phyloP scores from a whole-genome alignment of 2,329 filamentous ascomycete genomes.

The Mycocentrospora acerina region DNA sequence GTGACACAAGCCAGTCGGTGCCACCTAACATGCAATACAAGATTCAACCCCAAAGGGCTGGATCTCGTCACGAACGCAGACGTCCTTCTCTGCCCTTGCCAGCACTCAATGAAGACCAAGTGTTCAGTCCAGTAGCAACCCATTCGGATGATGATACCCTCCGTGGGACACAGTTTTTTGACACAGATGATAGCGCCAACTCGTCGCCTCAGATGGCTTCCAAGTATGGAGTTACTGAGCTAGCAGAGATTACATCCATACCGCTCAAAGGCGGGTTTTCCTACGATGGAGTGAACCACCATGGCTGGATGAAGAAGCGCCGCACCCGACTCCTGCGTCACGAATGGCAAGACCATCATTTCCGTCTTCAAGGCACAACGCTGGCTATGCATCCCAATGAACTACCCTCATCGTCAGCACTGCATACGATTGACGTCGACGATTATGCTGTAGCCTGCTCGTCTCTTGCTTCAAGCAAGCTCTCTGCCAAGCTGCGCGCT shows the following conservation, averaged over 20 bases:
- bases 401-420: conserved; percentile 60
- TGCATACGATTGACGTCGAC: conserved; percentile 83
- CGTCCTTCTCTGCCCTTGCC: conserved; percentile 72
- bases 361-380: conserved; percentile 68
- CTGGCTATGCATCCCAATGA: conserved; percentile 67
- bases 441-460: conserved; percentile 88
- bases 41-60: conserved; percentile 50
- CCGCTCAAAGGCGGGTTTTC: conserved; percentile 36
- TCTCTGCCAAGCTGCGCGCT: conserved; percentile 83
- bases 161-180: conserved; percentile 37
- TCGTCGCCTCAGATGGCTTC: conserved; percentile 36
- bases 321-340: conserved; percentile 85
- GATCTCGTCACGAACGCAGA: conserved; percentile 50
- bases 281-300: conserved; percentile 63
- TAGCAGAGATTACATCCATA: conserved; percentile 25
- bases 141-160: conserved; percentile 40
- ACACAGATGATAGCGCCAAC: conserved; percentile 31
- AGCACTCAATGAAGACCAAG: conserved; percentile 65
- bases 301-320: conserved; percentile 92
- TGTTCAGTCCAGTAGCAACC: conserved; percentile 42
- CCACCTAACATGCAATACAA: conserved; percentile 88
- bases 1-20: conserved; percentile 84
- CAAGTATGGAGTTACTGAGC: conserved; percentile 24
- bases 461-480: conserved; percentile 74
- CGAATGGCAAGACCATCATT: conserved; percentile 92